These are phyloP conservation scores for Colletotrichum higginsianum DNA, from an alignment of 2,329 filamentous ascomycete species.

Conservation along the genomic window DNA sequence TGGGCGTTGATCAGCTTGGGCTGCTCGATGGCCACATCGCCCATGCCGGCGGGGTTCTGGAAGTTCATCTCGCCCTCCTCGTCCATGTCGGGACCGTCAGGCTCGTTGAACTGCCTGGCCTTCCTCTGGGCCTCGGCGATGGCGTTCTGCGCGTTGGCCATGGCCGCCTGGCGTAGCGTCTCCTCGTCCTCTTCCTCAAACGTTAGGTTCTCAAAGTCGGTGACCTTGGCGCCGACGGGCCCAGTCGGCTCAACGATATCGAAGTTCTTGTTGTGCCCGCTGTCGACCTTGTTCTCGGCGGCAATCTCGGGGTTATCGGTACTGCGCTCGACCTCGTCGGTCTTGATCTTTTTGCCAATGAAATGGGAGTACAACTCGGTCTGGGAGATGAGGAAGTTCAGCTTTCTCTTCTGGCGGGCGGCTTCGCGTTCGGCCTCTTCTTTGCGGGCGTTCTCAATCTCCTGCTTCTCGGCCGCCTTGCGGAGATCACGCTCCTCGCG, in stretches of 20 bases:
- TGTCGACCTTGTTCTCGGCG: slow-evolving; percentile 63
- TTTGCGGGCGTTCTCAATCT: slow-evolving; percentile 96
- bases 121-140: slow-evolving; percentile 95
- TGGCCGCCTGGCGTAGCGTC: slow-evolving; percentile 83
- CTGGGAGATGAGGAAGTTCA: slow-evolving; percentile 99
- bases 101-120: slow-evolving; percentile 89
- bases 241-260: slow-evolving; percentile 69
- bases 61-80: slow-evolving; percentile 99
- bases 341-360: slow-evolving; percentile 99
- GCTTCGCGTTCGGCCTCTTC: slow-evolving; percentile 98
- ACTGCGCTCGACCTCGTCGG: slow-evolving; percentile 91
- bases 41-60: slow-evolving; percentile 96
- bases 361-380: slow-evolving; percentile 99
- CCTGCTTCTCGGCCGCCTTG: slow-evolving; percentile 94
- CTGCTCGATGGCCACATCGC: slow-evolving; percentile 94
- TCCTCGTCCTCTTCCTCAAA: slow-evolving; percentile 97
- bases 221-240: slow-evolving; percentile 79
- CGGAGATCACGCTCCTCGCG: slow-evolving; percentile 95
- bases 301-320: slow-evolving; percentile 85
- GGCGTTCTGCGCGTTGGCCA: slow-evolving; percentile 96
- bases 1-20: slow-evolving; percentile 94
- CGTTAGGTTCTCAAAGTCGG: slow-evolving; percentile 93
- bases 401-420: slow-evolving; percentile 96
- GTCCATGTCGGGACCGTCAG: slow-evolving; percentile 76
- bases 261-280: slow-evolving; percentile 57